Conservation (phyloP, 768 basidiomycete genomes). For the Leucosporidium creatinivorum region DNA sequence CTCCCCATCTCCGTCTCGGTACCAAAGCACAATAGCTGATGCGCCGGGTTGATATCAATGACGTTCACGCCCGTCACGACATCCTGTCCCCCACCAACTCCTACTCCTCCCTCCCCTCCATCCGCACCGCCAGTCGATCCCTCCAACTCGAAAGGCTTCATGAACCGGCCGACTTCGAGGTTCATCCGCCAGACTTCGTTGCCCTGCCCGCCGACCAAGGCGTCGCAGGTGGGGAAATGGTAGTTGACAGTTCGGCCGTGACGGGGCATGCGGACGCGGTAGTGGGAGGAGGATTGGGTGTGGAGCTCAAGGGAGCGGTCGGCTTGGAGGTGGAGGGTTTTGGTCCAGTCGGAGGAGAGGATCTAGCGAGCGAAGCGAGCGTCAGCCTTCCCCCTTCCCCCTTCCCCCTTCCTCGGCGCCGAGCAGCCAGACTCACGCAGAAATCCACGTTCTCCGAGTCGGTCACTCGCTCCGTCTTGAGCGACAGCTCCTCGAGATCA, state of each 20-base stretch:
- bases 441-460: slow-evolving; percentile 98
- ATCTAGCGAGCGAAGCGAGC: slow-evolving; percentile 49
- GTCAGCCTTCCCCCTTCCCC: no score
- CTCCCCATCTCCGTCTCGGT: slow-evolving; percentile 57
- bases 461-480: slow-evolving; percentile 92
- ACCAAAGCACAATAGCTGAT: slow-evolving; percentile 83
- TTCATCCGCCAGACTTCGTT: slow-evolving; percentile 87
- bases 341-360: slow-evolving; percentile 97
- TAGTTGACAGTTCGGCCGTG: slow-evolving; percentile 89
- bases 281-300: slow-evolving; percentile 86
- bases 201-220: slow-evolving; percentile 74
- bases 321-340: slow-evolving; percentile 90
- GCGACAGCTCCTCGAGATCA: slow-evolving; percentile 83
- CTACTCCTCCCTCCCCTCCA: slow-evolving; percentile 44
- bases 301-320: slow-evolving; percentile 93
- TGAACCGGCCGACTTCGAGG: slow-evolving; percentile 87
- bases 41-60: slow-evolving; percentile 86
- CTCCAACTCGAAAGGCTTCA: slow-evolving; percentile 65
- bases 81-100: slow-evolving; percentile 42
- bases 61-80: slow-evolving; percentile 77
- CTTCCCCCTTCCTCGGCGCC: no score
- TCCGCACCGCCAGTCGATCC: slow-evolving; percentile 44
- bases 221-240: slow-evolving; percentile 88
- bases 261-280: slow-evolving; percentile 85
- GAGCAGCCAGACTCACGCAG: slow-evolving; percentile 69